A percentile compares a stretch with the other conserved stretches of the same genome.
phyloP scores from a whole-genome alignment of 1,284 basidiomycete genomes.

The Pseudozyma sp. region DNA sequence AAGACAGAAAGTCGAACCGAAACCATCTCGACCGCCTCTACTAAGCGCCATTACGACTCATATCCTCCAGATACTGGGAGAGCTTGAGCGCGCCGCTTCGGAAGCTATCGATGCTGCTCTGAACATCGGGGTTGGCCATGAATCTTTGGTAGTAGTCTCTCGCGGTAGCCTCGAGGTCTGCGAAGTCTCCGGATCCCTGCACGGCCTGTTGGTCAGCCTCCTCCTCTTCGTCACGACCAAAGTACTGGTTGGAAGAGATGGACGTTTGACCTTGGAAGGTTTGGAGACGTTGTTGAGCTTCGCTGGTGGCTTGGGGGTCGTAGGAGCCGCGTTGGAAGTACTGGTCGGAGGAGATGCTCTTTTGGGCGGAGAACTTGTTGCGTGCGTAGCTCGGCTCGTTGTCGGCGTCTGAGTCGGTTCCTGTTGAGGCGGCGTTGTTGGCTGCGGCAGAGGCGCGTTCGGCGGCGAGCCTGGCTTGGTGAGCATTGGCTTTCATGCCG shows the following conservation, averaged over 20 bases:
- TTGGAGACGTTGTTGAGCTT: constrained; percentile 84
- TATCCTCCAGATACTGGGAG: constrained; percentile 66
- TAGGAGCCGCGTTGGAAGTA: constrained; percentile 92
- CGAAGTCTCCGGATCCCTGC: constrained; percentile 54
- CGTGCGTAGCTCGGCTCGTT: constrained; percentile 81
- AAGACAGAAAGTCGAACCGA: background rate
- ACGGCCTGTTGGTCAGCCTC: constrained; percentile 64
- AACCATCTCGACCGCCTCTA: background rate
- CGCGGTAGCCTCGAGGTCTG: constrained; percentile 64
- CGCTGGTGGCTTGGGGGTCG: constrained; percentile 78
- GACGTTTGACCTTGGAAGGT: constrained; percentile 91
- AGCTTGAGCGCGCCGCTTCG: constrained; percentile 66
- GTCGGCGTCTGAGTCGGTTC: constrained; percentile 29
- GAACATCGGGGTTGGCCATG: constrained; percentile 68
- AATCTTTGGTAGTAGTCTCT: constrained; percentile 66
- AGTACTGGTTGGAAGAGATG: constrained; percentile 82
- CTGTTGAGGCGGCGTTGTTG: constrained; percentile 28
- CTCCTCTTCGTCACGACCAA: constrained; percentile 87
- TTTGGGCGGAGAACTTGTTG: constrained; percentile 90
- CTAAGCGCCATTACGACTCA: constrained; percentile 66
- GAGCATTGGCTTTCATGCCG: constrained; percentile 71
- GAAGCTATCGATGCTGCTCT: constrained; percentile 67
- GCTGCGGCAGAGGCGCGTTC: constrained; percentile 47
- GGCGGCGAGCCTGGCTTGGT: constrained; percentile 52
- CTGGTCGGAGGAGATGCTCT: constrained; percentile 92